Conservation (phyloP, 331 rosid genomes). For the Malus hybrid region DNA sequence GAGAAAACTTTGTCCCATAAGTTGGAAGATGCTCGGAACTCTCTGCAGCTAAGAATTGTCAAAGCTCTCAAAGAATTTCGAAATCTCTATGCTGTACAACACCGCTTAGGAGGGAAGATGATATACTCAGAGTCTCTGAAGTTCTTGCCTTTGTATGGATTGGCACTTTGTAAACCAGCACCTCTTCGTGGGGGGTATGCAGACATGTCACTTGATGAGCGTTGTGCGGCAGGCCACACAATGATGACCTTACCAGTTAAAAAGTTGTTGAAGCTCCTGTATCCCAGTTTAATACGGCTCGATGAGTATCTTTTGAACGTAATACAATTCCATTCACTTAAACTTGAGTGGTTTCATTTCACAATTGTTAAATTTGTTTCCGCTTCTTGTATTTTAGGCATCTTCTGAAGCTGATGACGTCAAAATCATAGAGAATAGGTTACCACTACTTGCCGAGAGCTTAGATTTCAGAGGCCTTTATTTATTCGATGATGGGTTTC, state of each 20-base stretch:
- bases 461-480: slow-evolving; percentile 89
- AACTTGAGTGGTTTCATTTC: background rate
- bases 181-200: slow-evolving; percentile 92
- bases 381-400: slow-evolving; percentile 33
- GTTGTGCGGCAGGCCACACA: slow-evolving; percentile 82
- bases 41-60: slow-evolving; percentile 72
- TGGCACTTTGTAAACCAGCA: slow-evolving; percentile 70
- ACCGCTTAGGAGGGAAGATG: slow-evolving; percentile 82
- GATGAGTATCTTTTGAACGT: slow-evolving; percentile 86
- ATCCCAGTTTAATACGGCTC: slow-evolving; percentile 74
- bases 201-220: slow-evolving; percentile 78
- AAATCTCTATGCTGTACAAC: slow-evolving; percentile 88
- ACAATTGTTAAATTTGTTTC: slow-evolving; percentile 19
- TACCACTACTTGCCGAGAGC: slow-evolving; percentile 75
- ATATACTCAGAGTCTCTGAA: slow-evolving; percentile 91
- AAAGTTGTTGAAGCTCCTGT: slow-evolving; percentile 71
- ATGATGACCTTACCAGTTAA: slow-evolving; percentile 79
- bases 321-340: slow-evolving; percentile 8
- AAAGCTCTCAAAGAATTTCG: slow-evolving; percentile 86
- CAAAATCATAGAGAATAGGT: slow-evolving; percentile 52
- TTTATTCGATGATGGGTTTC: slow-evolving; percentile 74
- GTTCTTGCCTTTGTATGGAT: slow-evolving; percentile 72
- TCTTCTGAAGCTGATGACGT: slow-evolving; percentile 47
- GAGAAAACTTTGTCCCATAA: slow-evolving; percentile 83
- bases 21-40: slow-evolving; percentile 82